Evolutionary conservation across 331 rosid species (phyloP), one percentile per base, ranked within the genome.

Genomic region (Pyrus hybrid): DNA sequence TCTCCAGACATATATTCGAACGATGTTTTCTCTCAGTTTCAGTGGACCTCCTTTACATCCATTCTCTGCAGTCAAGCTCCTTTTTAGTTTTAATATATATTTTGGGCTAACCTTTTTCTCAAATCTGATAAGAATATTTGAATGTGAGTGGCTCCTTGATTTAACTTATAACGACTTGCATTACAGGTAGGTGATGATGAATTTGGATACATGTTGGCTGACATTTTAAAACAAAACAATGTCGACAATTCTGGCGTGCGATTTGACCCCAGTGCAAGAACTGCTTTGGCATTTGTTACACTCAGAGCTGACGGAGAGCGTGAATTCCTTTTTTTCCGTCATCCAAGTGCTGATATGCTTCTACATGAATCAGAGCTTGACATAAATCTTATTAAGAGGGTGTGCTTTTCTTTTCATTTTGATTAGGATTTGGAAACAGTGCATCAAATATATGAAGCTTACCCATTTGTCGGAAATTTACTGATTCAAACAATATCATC

Each of bases 321-420:
- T 2, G 98, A 93, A 61, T 91, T 93, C 81, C 84, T 93, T 73
- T 93, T 93, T 83, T 91, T 89, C 83, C 91, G 96, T 41, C 80
- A 93, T 83, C 98, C 98, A 22, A 93, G 98, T 32, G 98, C 98
- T 77, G 98, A 93, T 81, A 91, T 93, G 97, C 98, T 89, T 82
- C 83, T 93, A 63, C 86, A 56, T 10, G 98, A 91, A 78, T 82
- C 91, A 57, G 97, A 93, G 83, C 97, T 93, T 47, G 93, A 93
- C 70, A 69, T 76, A 70, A 71, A 76, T 81, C 83, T 93, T 63
- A 68, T 93, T 78, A 75, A 86, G 72, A 63, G 86, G 98, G 98
- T 85, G 41, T 61, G 78, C 68, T 61, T 8, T 63, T 69, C 16
- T 78, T 75, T 63, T 75, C 66, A n/a, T 79, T 74, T 45, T 67